phyloP scores from a whole-genome alignment of 2,329 filamentous ascomycete species.

The Dothidotthia symphoricarpi region DNA sequence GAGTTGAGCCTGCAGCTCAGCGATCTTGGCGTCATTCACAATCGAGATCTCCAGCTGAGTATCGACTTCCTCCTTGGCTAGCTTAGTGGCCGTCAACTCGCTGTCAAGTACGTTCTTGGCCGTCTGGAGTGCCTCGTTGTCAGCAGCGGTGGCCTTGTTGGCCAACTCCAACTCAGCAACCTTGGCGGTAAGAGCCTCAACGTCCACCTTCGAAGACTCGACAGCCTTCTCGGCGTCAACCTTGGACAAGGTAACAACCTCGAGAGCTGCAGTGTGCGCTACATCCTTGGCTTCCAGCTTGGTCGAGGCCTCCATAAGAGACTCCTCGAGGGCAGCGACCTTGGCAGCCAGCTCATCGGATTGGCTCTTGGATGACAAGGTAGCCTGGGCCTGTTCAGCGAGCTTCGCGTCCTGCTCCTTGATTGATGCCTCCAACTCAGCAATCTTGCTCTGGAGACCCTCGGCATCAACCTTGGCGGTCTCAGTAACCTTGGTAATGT shows the following conservation, averaged over 20 bases:
- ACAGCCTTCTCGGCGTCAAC: constrained; percentile 6
- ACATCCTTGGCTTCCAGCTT: constrained; percentile 2
- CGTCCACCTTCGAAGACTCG: constrained; percentile 3
- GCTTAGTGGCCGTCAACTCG: constrained; percentile 15
- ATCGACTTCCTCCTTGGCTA: constrained; percentile 19
- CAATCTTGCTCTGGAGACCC: constrained; percentile 11
- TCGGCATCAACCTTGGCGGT: constrained; percentile 20
- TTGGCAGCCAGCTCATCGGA: constrained; percentile 6
- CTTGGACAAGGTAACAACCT: constrained; percentile 5
- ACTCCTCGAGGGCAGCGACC: constrained; percentile 9
- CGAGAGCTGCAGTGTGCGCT: constrained; percentile 6
- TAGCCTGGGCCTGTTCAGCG: constrained; percentile 14
- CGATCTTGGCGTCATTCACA: constrained; percentile 17
- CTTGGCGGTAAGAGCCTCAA: constrained; percentile 11
- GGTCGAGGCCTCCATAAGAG: neutral
- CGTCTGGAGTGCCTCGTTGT: constrained; percentile 7
- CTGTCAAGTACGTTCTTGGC: too few relatives aligned
- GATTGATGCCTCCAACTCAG: constrained; percentile 24
- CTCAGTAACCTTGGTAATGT: constrained; percentile 14
- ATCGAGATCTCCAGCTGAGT: constrained; percentile 20
- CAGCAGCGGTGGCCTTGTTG: constrained; percentile 6
- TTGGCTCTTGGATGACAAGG: constrained; percentile 47
- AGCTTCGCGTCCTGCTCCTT: constrained; percentile 21
- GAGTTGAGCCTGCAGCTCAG: constrained; percentile 23
- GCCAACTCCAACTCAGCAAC: constrained; percentile 14